Percentiles rank a stretch among this genome's conserved stretches.
phyloP scores from a whole-genome alignment of 2,329 filamentous ascomycete genomes.

The Huntiella abstrusa region DNA sequence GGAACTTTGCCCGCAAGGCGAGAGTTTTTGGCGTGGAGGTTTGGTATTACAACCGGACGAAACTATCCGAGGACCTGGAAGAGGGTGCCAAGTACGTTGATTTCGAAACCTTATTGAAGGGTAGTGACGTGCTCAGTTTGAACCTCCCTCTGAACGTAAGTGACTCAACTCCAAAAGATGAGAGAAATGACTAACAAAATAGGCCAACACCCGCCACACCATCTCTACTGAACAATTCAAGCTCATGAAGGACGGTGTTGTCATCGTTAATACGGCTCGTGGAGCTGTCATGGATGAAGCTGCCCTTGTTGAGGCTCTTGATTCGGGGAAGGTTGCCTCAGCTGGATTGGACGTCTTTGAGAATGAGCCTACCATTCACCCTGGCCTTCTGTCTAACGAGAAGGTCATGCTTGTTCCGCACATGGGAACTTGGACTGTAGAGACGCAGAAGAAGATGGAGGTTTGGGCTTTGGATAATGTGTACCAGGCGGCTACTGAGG shows the following conservation, averaged over 20 bases:
- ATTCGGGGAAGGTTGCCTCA: constrained; percentile 48
- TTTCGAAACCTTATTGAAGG: constrained; percentile 52
- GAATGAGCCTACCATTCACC: constrained; percentile 59
- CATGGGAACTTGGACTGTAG: constrained; percentile 68
- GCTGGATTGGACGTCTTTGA: constrained; percentile 70
- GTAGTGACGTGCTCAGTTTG: constrained; percentile 59
- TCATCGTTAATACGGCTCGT: constrained; percentile 68
- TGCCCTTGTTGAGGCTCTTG: constrained; percentile 55
- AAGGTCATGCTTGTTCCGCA: constrained; percentile 62
- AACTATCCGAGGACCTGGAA: constrained; percentile 35
- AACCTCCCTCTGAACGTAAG: constrained; percentile 67
- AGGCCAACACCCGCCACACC: constrained; percentile 51
- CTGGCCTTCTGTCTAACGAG: constrained; percentile 49
- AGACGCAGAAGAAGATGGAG: constrained; percentile 50
- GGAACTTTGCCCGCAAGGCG: constrained; percentile 57
- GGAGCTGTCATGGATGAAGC: constrained; percentile 69
- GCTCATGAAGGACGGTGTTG: constrained; percentile 59
- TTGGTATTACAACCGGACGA: constrained; percentile 54
- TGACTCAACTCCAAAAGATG: constrained; percentile 13
- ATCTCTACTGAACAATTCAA: constrained; percentile 53
- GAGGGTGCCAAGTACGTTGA: constrained; percentile 46
- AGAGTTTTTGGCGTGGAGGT: constrained; percentile 58
- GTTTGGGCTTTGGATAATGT: constrained; percentile 57
- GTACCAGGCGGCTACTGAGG: constrained; percentile 38
- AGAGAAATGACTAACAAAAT: background rate